phyloP scores from a whole-genome alignment of 305 asterid species.

The Fraxinus albicans region DNA sequence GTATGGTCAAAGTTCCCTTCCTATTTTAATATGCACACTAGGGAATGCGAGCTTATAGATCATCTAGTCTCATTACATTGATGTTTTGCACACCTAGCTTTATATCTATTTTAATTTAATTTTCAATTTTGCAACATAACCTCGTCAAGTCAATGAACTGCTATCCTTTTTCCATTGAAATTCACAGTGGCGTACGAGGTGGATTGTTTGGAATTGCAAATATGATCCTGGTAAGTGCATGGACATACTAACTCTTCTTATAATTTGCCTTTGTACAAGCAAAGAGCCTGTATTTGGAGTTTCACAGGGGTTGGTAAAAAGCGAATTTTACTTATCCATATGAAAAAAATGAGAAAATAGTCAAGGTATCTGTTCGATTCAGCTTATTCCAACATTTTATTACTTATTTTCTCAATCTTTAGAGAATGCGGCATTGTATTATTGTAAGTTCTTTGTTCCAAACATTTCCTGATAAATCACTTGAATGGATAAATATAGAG shows the following conservation, averaged over 20 bases:
- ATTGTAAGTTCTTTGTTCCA: not conserved
- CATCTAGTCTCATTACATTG: constrained; percentile 1
- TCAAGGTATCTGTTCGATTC: not conserved
- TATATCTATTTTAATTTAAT: not conserved
- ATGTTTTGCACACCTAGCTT: constrained; percentile 8
- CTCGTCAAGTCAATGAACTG: constrained; percentile 1
- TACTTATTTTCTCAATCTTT: too few relatives aligned
- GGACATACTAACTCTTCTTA: constrained; percentile 11
- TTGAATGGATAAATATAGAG: not conserved
- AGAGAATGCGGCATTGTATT: too few relatives aligned
- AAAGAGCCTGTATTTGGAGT: not conserved
- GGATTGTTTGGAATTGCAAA: constrained; percentile 86
- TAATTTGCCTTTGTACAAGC: constrained; percentile 6
- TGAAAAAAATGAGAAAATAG: not conserved
- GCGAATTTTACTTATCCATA: not conserved
- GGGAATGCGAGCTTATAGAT: constrained; percentile 7
- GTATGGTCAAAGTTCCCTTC: constrained; percentile 61
- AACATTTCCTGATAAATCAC: not conserved
- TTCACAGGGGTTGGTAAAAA: not conserved
- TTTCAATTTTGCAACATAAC: constrained; percentile 2
- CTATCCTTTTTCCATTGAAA: constrained; percentile 39
- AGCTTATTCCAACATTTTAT: too few relatives aligned
- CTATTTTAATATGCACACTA: constrained; percentile 23
- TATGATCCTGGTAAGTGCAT: constrained; percentile 85
- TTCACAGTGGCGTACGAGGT: constrained; percentile 82